Percentiles rank a stretch among this genome's conserved stretches.
Evolutionary conservation across 176 grass and related monocot genomes (phyloP).

Genomic region (Oryza nivara): DNA sequence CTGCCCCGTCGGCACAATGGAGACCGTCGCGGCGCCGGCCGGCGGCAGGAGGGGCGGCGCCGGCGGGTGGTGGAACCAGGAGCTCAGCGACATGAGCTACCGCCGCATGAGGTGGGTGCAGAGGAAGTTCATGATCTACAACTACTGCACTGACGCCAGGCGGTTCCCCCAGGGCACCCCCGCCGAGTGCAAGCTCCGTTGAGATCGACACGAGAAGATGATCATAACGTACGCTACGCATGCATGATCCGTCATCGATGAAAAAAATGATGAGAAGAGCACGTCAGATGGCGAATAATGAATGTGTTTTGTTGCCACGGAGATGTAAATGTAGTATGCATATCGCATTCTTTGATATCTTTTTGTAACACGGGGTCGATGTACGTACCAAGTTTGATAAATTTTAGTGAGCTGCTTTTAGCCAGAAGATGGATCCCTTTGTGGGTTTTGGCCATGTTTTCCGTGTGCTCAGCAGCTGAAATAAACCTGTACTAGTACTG

Average conservation of each 20-base stretch:
- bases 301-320: background rate
- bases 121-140: slow-evolving; percentile 87
- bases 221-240: background rate
- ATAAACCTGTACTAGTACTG: too few species aligned
- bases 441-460: background rate
- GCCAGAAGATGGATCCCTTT: background rate
- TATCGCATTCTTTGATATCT: slow-evolving; percentile 54
- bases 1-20: slow-evolving; percentile 44
- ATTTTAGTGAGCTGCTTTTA: background rate
- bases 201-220: background rate
- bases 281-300: background rate
- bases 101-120: slow-evolving; percentile 57
- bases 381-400: slow-evolving; percentile 17
- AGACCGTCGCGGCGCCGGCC: background rate
- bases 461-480: background rate
- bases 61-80: slow-evolving; percentile 67
- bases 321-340: slow-evolving; percentile 41
- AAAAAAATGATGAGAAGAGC: too few species aligned
- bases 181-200: slow-evolving; percentile 67
- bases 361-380: slow-evolving; percentile 10
- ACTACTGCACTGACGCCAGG: slow-evolving; percentile 78
- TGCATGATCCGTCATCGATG: background rate
- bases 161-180: slow-evolving; percentile 66
- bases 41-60: background rate
- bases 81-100: slow-evolving; percentile 58